Evolutionary conservation across 768 basidiomycete species (phyloP).

Genomic region (Termitomyces sp.): DNA sequence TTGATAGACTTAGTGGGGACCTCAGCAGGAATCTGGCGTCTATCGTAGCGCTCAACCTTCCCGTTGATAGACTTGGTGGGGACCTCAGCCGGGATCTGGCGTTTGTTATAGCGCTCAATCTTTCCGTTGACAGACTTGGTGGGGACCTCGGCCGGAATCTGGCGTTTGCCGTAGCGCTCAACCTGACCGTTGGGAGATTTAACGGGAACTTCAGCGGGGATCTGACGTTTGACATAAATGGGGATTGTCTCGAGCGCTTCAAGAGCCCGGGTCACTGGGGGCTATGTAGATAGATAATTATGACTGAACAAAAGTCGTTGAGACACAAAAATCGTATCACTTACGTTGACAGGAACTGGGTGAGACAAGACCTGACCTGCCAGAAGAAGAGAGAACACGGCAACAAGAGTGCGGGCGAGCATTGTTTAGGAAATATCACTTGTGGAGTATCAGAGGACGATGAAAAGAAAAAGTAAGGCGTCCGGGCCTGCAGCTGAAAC

Average conservation of each 20-base stretch:
- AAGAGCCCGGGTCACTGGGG: slow-evolving; percentile 28
- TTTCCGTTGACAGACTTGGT: slow-evolving; percentile 24
- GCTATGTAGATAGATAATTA: slow-evolving; percentile 16
- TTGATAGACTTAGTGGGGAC: not conserved
- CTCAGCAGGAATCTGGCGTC: slow-evolving; percentile 2
- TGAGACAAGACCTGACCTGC: slow-evolving; percentile 43
- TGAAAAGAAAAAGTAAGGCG: slow-evolving; percentile 21
- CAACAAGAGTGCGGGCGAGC: slow-evolving; percentile 41
- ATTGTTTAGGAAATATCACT: slow-evolving; percentile 31
- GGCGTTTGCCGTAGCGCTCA: slow-evolving; percentile 20
- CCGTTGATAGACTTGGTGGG: slow-evolving; percentile 34
- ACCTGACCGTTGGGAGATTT: slow-evolving; percentile 23
- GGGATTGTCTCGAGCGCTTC: slow-evolving; percentile 40
- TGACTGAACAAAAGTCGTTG: slow-evolving; percentile 14
- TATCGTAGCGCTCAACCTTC: slow-evolving; percentile 27
- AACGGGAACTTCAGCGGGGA: slow-evolving; percentile 29
- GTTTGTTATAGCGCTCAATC: slow-evolving; percentile 19
- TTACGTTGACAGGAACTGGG: slow-evolving; percentile 42
- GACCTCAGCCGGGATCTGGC: slow-evolving; percentile 23
- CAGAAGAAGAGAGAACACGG: slow-evolving; percentile 40
- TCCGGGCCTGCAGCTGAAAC: slow-evolving; percentile 19
- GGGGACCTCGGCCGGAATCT: slow-evolving; percentile 25
- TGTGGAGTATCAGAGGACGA: slow-evolving; percentile 7
- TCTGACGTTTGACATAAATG: slow-evolving; percentile 40
- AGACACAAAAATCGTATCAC: slow-evolving; percentile 7